These are phyloP conservation scores for Rhytidiadelphus loreus DNA, from an alignment of 225 moss, liverwort and hornwort genomes.

Conservation along the genomic window DNA sequence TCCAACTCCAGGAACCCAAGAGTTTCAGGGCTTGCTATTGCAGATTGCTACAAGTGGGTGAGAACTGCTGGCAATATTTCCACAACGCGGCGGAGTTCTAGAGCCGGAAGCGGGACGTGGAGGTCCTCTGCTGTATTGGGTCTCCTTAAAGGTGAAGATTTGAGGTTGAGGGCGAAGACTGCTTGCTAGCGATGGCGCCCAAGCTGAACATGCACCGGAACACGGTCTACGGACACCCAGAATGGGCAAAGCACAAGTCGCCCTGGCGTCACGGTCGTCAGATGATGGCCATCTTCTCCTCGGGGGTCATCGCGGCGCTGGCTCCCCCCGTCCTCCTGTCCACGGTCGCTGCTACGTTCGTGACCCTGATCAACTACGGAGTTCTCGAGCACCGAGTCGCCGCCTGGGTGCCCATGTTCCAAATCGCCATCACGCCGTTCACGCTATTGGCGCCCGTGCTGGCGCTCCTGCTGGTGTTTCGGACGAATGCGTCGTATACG, in stretches of 20 bases:
- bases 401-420: constrained; percentile 8
- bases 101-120: neutral
- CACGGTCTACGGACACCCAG: constrained; percentile 39
- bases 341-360: constrained; percentile 12
- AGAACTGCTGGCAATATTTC: neutral
- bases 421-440: constrained; percentile 36
- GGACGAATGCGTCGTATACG: constrained; percentile 47
- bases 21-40: neutral
- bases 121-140: too few relatives aligned
- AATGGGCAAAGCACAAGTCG: constrained; percentile 47
- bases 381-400: neutral
- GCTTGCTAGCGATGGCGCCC: neutral
- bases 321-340: constrained; percentile 40
- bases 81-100: neutral
- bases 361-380: constrained; percentile 31
- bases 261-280: constrained; percentile 42
- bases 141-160: neutral
- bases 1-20: neutral
- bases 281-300: constrained; percentile 33
- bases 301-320: constrained; percentile 29
- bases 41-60: neutral
- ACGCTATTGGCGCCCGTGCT: constrained; percentile 52
- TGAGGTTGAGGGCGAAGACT: neutral
- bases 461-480: constrained; percentile 13
- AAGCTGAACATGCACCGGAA: constrained; percentile 8